These are phyloP conservation scores for Petasospora rhodanensis DNA, from an alignment of 1,139 yeast species.

Conservation along the genomic window DNA sequence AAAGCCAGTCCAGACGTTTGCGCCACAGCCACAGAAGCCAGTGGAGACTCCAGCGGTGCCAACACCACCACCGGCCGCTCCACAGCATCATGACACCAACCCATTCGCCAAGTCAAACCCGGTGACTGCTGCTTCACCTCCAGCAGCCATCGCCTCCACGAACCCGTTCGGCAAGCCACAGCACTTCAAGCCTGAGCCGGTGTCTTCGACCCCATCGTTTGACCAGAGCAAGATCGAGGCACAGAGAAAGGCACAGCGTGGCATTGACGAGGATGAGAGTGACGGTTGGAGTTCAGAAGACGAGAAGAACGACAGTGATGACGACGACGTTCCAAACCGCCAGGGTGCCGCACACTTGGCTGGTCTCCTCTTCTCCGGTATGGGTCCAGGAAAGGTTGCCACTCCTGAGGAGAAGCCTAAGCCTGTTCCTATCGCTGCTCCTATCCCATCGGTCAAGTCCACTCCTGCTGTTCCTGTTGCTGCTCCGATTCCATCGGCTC, in stretches of 20 bases:
- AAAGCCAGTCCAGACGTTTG: constrained; percentile 13
- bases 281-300: constrained; percentile 22
- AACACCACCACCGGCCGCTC: constrained; percentile 13
- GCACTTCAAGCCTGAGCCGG: constrained; percentile 11
- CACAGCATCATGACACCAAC: constrained; percentile 24
- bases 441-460: constrained; percentile 16
- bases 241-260: constrained; percentile 28
- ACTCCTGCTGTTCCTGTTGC: constrained; percentile 22
- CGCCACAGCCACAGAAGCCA: constrained; percentile 9
- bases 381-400: constrained; percentile 23
- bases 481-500: no score
- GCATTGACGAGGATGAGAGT: constrained; percentile 20
- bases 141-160: constrained; percentile 15
- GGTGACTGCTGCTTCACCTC: constrained; percentile 3
- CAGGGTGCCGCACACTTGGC: constrained; percentile 28
- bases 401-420: constrained; percentile 16
- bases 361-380: constrained; percentile 26
- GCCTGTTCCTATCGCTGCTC: constrained; percentile 25
- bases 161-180: constrained; percentile 26
- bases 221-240: constrained; percentile 22
- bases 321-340: constrained; percentile 24
- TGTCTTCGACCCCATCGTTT: constrained; percentile 9
- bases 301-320: constrained; percentile 18
- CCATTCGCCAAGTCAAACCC: constrained; percentile 23
- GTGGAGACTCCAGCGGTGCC: not conserved